Evolutionary conservation across 2,329 filamentous ascomycete genomes (phyloP).

Genomic region (Hypoxylon sp.): DNA sequence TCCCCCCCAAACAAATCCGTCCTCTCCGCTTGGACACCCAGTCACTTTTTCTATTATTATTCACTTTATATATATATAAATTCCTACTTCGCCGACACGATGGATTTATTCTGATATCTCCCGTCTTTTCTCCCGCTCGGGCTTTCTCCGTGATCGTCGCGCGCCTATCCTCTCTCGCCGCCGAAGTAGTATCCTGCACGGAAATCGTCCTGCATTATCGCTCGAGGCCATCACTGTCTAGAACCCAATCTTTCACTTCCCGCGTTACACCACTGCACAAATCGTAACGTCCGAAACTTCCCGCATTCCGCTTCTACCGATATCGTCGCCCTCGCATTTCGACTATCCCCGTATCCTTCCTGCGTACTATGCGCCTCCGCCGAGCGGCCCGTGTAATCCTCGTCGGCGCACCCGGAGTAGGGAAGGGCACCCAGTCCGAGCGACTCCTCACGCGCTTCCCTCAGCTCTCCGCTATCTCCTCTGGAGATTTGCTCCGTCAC

Average conservation of each 20-base stretch:
- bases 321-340: slow-evolving; percentile 20
- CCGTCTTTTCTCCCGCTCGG: slow-evolving; percentile 10
- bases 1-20: background rate
- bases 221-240: slow-evolving; percentile 18
- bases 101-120: slow-evolving; percentile 29
- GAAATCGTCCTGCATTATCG: slow-evolving; percentile 19
- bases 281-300: slow-evolving; percentile 34
- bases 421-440: slow-evolving; percentile 96
- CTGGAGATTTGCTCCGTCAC: slow-evolving; percentile 89
- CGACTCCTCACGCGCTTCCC: slow-evolving; percentile 88
- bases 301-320: slow-evolving; percentile 12
- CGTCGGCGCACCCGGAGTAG: slow-evolving; percentile 94
- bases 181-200: slow-evolving; percentile 27
- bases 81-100: slow-evolving; percentile 10
- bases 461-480: slow-evolving; percentile 91
- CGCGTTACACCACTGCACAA: slow-evolving; percentile 26
- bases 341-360: slow-evolving; percentile 26
- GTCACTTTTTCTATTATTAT: slow-evolving; percentile 1
- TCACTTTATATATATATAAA: slow-evolving; percentile 11
- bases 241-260: slow-evolving; percentile 17
- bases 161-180: background rate
- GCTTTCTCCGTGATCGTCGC: background rate
- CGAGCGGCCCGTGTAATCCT: slow-evolving; percentile 93
- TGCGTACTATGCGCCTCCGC: slow-evolving; percentile 72
- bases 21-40: background rate